phyloP scores from a whole-genome alignment of 129 eudicot species.

The Helichrysum umbraculigerum region DNA sequence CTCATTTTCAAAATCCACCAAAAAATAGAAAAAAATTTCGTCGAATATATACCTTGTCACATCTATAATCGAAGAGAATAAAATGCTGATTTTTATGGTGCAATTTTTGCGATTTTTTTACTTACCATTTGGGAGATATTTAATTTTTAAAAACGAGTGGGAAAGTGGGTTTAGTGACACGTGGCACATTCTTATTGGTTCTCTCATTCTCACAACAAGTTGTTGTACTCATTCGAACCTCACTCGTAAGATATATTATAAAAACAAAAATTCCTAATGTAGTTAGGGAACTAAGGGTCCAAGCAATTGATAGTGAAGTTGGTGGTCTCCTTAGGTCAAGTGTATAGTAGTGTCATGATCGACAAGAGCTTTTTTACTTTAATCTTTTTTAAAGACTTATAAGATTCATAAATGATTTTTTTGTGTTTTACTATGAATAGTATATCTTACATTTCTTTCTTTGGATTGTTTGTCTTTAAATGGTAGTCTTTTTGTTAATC shows the following conservation, averaged over 20 bases:
- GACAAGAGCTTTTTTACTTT: conserved; percentile 25
- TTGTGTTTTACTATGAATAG: conserved; percentile 34
- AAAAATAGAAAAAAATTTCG: too few species aligned
- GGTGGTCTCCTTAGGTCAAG: conserved; percentile 25
- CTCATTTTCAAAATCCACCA: too few species aligned
- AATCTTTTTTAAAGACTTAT: conserved; percentile 20
- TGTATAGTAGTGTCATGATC: conserved; percentile 27
- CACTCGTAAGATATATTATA: background rate
- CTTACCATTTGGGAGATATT: too few species aligned
- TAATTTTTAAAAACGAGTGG: too few species aligned
- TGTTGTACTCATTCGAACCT: too few species aligned
- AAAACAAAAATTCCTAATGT: background rate
- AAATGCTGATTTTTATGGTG: too few species aligned
- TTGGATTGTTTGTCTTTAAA: conserved; percentile 18
- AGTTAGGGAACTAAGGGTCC: conserved; percentile 23
- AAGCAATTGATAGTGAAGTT: conserved; percentile 31
- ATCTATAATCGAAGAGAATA: too few species aligned
- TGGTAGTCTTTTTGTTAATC: conserved; percentile 7
- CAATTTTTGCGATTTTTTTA: too few species aligned
- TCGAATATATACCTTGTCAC: too few species aligned
- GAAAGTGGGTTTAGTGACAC: too few species aligned
- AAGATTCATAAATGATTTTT: conserved; percentile 30
- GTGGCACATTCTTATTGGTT: too few species aligned
- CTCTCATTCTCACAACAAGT: too few species aligned
- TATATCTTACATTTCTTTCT: conserved; percentile 11